Conservation (phyloP, 352 stramenopile species). For the Thraustochytrium sp. region DNA sequence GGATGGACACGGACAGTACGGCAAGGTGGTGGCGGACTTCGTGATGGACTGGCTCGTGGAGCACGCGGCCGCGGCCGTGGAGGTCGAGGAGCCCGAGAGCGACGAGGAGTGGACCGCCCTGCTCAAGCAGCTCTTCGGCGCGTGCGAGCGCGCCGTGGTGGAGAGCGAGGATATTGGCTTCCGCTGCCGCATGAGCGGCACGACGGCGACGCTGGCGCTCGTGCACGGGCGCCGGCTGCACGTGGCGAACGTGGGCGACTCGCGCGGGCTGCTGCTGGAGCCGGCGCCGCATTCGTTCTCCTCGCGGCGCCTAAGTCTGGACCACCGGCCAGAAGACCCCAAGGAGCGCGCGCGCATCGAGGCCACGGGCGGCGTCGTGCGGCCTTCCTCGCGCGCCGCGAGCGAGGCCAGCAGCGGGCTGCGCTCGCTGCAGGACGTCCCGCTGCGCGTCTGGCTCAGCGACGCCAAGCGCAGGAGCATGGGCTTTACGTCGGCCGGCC, state of each 20-base stretch:
- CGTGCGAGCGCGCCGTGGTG: background rate
- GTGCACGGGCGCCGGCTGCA: background rate
- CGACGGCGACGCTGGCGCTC: background rate
- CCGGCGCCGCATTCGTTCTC: background rate
- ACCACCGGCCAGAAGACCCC: background rate
- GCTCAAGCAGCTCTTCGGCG: background rate
- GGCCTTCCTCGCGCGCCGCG: background rate
- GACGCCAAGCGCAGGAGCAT: background rate
- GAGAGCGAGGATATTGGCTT: slow-evolving; percentile 14
- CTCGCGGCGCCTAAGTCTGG: background rate
- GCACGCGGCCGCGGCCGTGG: background rate
- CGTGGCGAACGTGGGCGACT: slow-evolving; percentile 29
- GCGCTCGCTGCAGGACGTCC: background rate
- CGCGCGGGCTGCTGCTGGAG: background rate
- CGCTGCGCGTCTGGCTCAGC: slow-evolving; percentile 5
- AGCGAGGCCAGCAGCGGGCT: background rate
- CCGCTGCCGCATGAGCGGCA: background rate
- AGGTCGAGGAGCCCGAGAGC: background rate
- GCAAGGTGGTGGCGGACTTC: background rate
- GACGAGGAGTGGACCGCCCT: background rate
- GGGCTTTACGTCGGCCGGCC: background rate
- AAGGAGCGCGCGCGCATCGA: background rate
- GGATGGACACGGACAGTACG: slow-evolving; percentile 16
- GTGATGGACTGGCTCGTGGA: background rate
- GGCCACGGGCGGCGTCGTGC: background rate